phyloP scores from a whole-genome alignment of 1,284 basidiomycete species.

The Cryptococcus wingfieldii region DNA sequence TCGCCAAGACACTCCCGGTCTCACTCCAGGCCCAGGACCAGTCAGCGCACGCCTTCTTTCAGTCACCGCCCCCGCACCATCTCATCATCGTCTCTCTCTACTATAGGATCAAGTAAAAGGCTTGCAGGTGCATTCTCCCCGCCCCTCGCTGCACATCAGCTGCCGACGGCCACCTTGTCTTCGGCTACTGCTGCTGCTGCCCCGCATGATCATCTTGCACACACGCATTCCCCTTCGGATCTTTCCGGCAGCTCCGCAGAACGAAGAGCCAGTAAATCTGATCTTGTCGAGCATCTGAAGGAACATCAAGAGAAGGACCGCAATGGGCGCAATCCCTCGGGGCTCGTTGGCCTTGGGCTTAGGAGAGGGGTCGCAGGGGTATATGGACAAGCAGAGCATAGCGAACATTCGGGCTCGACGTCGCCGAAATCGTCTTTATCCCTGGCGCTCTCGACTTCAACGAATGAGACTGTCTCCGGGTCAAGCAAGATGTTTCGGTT shows the following conservation, averaged over 20 bases:
- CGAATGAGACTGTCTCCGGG: conserved; percentile 10
- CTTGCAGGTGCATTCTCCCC: conserved; percentile 35
- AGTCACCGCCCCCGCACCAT: not conserved
- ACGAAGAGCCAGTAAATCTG: conserved; percentile 10
- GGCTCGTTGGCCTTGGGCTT: conserved; percentile 26
- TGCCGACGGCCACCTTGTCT: conserved; percentile 20
- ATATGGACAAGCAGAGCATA: conserved; percentile 30
- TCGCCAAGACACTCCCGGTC: not conserved
- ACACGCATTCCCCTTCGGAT: not conserved
- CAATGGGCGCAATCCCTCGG: conserved; percentile 13
- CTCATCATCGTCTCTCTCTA: conserved; percentile 12
- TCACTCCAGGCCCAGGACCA: not conserved
- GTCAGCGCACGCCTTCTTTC: not conserved
- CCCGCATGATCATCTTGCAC: conserved; percentile 14
- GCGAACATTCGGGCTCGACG: conserved; percentile 12
- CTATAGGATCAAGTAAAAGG: conserved; percentile 2
- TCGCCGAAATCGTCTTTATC: conserved; percentile 31
- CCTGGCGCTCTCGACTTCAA: not conserved
- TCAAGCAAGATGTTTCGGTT: conserved; percentile 13
- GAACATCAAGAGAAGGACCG: conserved; percentile 22
- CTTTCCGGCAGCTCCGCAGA: conserved; percentile 2
- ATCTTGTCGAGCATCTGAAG: conserved; percentile 34
- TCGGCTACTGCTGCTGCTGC: conserved; percentile 23
- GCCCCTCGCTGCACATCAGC: conserved; percentile 17
- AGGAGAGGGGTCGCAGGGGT: conserved; percentile 27